These are phyloP conservation scores for Apium graveolens DNA, from an alignment of 129 eudicot genomes.

Conservation along the genomic window DNA sequence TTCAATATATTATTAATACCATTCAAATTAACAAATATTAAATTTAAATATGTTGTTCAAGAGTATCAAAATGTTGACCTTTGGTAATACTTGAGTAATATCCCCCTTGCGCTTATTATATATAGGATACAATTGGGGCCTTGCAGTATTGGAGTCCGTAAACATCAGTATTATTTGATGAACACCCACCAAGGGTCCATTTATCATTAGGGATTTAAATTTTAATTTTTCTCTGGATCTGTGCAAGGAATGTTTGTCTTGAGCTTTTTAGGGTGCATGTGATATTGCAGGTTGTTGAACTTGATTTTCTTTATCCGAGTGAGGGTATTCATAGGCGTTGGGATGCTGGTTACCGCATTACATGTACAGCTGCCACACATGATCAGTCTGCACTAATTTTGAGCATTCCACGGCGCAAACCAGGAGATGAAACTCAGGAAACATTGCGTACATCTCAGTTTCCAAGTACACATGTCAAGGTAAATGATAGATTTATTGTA, in stretches of 20 bases:
- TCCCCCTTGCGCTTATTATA: too few relatives aligned
- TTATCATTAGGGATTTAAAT: background rate
- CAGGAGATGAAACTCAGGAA: conserved; percentile 71
- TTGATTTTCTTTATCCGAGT: conserved; percentile 76
- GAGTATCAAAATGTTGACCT: too few relatives aligned
- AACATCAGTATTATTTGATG: background rate
- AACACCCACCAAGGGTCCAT: background rate
- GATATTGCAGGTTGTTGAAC: conserved; percentile 56
- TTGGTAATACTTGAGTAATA: too few relatives aligned
- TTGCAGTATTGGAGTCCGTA: background rate
- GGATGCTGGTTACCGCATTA: conserved; percentile 72
- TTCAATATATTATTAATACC: too few relatives aligned
- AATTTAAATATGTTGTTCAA: too few relatives aligned
- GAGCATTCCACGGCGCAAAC: conserved; percentile 67
- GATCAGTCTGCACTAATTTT: conserved; percentile 75
- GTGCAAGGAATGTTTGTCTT: background rate
- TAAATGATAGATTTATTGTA: conserved; percentile 8
- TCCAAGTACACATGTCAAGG: conserved; percentile 92
- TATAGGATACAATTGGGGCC: too few relatives aligned
- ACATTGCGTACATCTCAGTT: conserved; percentile 78
- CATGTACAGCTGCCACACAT: conserved; percentile 64
- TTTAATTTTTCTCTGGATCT: background rate
- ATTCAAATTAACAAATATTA: too few relatives aligned
- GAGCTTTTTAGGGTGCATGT: conserved; percentile 1
- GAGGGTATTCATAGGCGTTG: conserved; percentile 80